Base-by-base conservation (phyloP, 352 stramenopile species). In the Aphanomyces cochlioides region DNA sequence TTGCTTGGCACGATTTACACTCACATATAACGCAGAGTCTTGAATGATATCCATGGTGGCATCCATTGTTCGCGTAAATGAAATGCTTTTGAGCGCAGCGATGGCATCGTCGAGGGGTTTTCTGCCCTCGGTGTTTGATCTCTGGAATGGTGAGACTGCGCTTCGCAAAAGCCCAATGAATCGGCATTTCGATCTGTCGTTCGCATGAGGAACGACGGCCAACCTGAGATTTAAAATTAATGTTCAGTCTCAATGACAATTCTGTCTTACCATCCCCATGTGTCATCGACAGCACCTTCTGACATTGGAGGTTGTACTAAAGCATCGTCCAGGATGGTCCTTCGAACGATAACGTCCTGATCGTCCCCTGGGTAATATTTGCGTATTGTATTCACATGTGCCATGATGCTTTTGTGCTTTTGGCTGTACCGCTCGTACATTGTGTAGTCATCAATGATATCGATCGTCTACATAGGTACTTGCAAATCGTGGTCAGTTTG, bases 261-360 rank as follows among this genome's bases (percentile, higher is more conserved):
- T 19, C 10, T 12, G n/a, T n/a, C 17, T 17, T 41, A 67, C 64
- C 64, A 70, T 47, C 64, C 64, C 48, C 54, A 70, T 37, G 53
- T 54, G n/a, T 61, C 47, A 10, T 56, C 64, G 2, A 37, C 28
- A 34, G 40, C 54, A 12, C 47, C 64, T n/a, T 45, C 15, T 21
- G 36, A 37, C 64, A 70, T 63, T 21, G 59, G 64, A 6, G 64
- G 60, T 4, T 28, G 64, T 10, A 63, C 36, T 7, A 70, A 37
- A 37, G 64, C 64, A 36, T 70, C 64, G 28, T 70, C 64, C 15
- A 70, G 37, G 19, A 70, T 50, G 38, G 64, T 56, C 13, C 64
- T 19, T 45, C 64, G 61, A 12, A 64, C 40, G 21, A 70, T 54
- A 5, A 70, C 45, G 21, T 50, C 19, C 8, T 45, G 40, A 28